Evolutionary conservation across 2,329 filamentous ascomycete genomes (phyloP), one percentile per base, ranked within the genome.

Genomic region (Alternaria brassicae): DNA sequence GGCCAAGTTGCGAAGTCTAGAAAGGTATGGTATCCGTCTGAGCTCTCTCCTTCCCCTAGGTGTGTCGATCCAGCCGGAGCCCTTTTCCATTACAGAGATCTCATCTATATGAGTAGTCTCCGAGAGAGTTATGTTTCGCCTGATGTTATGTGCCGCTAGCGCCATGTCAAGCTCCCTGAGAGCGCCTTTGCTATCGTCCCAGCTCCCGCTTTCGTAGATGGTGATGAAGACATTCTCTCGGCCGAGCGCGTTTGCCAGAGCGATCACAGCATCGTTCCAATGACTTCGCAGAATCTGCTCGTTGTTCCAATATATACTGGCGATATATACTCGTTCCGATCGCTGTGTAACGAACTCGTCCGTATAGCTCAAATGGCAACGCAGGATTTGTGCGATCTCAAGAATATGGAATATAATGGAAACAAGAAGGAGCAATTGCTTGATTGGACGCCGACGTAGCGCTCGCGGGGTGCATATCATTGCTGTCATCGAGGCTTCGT

Each of bases 11-110:
- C 90, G 82, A 60, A 90, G 68, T 27, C 78, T 81, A 2, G 90
- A 84, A 28, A 92, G 79, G 70, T 88, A 91, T 2, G 89, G 88
- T 61, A 92, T 91, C 25, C 89, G 81, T 44, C 89, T 79, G 58
- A 89, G 73, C 69, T 89, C 86, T 62, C 78, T 80, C 0, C 83
- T 82, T 32, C 57, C 55, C 10, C 80, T 69, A 10, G 83, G 74
- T 23, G 86, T 89, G 34, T 36, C 34, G 15, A 36, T 17, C 34
- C 34, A 36, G 34, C 34, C 34, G 15, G 13, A 17, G 1, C 34
- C 34, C n/a, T 1, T n/a, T 6, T n/a, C n/a, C 15, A 15, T n/a
- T 17, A 36, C 34, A 17, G 34, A 36, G 15, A 36, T 36, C 34
- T 36, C 15, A 3, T 36, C 34, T 8, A 36, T 15, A 36, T 34